These are phyloP conservation scores for Suillus variegatus DNA, from an alignment of 768 basidiomycete species.

Conservation along the genomic window DNA sequence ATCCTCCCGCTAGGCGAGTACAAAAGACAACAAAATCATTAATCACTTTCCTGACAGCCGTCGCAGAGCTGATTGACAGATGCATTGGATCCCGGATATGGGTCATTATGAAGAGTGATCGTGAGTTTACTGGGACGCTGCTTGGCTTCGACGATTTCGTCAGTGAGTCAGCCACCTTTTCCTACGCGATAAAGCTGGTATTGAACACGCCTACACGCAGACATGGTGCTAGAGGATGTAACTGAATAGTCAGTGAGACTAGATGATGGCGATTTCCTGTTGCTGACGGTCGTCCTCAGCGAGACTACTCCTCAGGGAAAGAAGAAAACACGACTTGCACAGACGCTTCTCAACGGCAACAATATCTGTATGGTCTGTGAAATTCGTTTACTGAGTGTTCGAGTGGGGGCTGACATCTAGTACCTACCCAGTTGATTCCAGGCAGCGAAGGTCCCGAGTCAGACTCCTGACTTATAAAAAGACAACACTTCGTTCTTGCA, in stretches of 20 bases:
- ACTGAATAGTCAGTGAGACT: constrained; percentile 80
- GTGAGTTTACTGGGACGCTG: constrained; percentile 94
- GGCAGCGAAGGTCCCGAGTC: constrained; percentile 69
- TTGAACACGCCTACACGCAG: constrained; percentile 36
- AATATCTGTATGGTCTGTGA: constrained; percentile 91
- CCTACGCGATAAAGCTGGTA: neutral
- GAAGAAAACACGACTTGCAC: constrained; percentile 79
- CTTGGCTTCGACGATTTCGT: constrained; percentile 99
- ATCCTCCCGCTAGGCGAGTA: constrained; percentile 85
- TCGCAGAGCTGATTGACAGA: constrained; percentile 88
- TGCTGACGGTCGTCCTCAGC: constrained; percentile 42
- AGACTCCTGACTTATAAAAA: constrained; percentile 10
- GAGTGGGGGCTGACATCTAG: constrained; percentile 6
- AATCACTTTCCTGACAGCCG: constrained; percentile 1
- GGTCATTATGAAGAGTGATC: constrained; percentile 98
- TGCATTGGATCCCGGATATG: constrained; percentile 97
- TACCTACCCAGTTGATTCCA: constrained; percentile 58
- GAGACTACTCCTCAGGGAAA: constrained; percentile 83
- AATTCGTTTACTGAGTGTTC: neutral
- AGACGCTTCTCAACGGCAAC: constrained; percentile 91
- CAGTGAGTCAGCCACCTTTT: constrained; percentile 65
- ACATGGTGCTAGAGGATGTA: constrained; percentile 96
- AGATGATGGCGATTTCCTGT: constrained; percentile 3
- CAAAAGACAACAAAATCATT: constrained; percentile 3
- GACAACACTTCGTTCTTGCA: neutral